A percentile compares a stretch with the other conserved stretches of the same genome.
Evolutionary conservation across 257 asterid species (phyloP).

Genomic region (Solanum medicagineum): DNA sequence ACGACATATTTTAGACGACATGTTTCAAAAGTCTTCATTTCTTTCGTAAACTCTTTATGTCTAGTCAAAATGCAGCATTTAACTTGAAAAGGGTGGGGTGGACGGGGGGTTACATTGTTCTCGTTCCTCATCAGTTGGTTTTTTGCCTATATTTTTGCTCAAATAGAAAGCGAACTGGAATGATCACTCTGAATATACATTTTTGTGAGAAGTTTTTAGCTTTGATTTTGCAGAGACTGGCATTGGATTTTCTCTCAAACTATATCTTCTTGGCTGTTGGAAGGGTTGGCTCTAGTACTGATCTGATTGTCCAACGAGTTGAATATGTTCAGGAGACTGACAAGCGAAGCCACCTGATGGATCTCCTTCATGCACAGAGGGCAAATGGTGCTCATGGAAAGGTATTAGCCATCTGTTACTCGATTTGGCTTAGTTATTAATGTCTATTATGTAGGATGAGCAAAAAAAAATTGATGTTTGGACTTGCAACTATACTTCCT

Average conservation of each 20-base stretch:
- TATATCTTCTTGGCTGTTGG: slow-evolving; percentile 93
- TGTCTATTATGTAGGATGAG: background rate
- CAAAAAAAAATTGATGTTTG: background rate
- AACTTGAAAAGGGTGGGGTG: background rate
- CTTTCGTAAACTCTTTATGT: background rate
- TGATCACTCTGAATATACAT: background rate
- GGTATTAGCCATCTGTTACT: slow-evolving; percentile 23
- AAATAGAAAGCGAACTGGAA: background rate
- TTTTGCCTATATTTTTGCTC: background rate
- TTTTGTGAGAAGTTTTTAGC: slow-evolving; percentile 8
- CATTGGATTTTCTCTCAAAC: slow-evolving; percentile 68
- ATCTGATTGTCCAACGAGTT: slow-evolving; percentile 89
- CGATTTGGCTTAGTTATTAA: background rate
- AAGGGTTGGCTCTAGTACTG: slow-evolving; percentile 97
- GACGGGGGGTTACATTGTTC: background rate
- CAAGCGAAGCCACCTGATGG: slow-evolving; percentile 96
- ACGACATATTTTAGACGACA: background rate
- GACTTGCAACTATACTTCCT: background rate
- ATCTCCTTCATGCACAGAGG: slow-evolving; percentile 90
- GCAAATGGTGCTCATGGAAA: slow-evolving; percentile 69
- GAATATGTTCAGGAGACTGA: slow-evolving; percentile 90
- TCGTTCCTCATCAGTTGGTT: background rate
- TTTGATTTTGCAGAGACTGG: slow-evolving; percentile 63
- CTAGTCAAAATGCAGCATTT: background rate
- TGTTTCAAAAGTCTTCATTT: background rate